A percentile compares a stretch with the other conserved stretches of the same genome.
These are phyloP conservation scores for Friedmanniomyces endolithicus DNA, from an alignment of 495 filamentous ascomycete species.

Conservation along the genomic window DNA sequence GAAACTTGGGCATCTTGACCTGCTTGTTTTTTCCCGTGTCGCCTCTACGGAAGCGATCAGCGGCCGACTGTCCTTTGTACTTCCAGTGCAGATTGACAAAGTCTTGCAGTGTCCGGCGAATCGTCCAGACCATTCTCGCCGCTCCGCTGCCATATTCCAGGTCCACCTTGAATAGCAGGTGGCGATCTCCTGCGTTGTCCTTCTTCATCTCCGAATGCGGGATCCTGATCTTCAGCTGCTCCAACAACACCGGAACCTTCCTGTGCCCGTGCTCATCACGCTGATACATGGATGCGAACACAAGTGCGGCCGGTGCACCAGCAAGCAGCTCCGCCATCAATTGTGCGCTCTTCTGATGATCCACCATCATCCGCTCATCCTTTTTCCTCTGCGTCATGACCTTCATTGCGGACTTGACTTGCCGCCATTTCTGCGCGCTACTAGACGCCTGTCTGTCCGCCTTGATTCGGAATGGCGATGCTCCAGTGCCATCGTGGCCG, in stretches of 20 bases:
- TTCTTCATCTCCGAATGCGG: slow-evolving; percentile 58
- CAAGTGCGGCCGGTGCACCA: slow-evolving; percentile 78
- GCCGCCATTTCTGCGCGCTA: slow-evolving; percentile 74
- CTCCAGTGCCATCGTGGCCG: not conserved
- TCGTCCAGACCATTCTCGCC: slow-evolving; percentile 94
- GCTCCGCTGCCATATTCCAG: slow-evolving; percentile 93
- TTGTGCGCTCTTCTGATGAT: slow-evolving; percentile 91
- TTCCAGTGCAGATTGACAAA: slow-evolving; percentile 87
- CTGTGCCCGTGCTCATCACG: slow-evolving; percentile 92
- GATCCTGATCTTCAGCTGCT: slow-evolving; percentile 84
- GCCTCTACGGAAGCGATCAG: slow-evolving; percentile 63
- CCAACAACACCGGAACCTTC: slow-evolving; percentile 83
- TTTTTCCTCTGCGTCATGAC: slow-evolving; percentile 67
- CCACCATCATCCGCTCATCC: slow-evolving; percentile 60
- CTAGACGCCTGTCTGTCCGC: slow-evolving; percentile 53
- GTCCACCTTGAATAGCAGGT: slow-evolving; percentile 79
- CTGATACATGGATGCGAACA: slow-evolving; percentile 93
- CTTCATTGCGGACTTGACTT: slow-evolving; percentile 73
- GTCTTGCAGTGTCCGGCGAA: slow-evolving; percentile 73
- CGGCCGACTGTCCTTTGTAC: slow-evolving; percentile 64
- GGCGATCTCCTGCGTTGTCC: slow-evolving; percentile 55
- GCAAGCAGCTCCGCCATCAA: slow-evolving; percentile 90
- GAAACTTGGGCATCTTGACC: slow-evolving; percentile 73
- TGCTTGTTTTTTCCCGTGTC: slow-evolving; percentile 38
- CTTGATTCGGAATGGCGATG: slow-evolving; percentile 9